A percentile compares a stretch with the other conserved stretches of the same genome.
Conservation (phyloP, 148 eudicot genomes). For the Rhododendron vialii region DNA sequence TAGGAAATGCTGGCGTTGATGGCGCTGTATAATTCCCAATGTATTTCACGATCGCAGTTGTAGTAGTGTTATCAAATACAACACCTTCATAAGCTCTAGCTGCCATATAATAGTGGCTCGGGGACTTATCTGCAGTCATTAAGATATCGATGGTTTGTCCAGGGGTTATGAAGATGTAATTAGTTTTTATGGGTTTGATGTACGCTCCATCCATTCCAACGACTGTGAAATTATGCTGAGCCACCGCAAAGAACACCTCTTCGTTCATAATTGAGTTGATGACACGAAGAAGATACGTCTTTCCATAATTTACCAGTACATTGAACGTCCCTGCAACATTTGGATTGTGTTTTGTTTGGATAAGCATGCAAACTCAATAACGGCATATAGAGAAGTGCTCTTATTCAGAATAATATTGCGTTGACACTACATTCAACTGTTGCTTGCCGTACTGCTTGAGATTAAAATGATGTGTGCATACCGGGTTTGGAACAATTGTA, state of each 20-base stretch:
- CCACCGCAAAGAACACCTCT: conserved; percentile 23
- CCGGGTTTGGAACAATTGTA: conserved; percentile 20
- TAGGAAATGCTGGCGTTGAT: conserved; percentile 10
- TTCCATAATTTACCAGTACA: conserved; percentile 15
- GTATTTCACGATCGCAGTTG: conserved; percentile 26
- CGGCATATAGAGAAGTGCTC: background rate
- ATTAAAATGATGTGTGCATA: background rate
- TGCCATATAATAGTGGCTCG: conserved; percentile 22
- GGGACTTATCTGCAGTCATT: conserved; percentile 14
- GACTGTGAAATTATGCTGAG: conserved; percentile 19
- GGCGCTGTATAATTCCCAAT: background rate
- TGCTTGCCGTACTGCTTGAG: background rate
- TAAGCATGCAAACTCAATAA: background rate
- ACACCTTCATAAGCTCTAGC: conserved; percentile 13
- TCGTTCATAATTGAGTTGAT: conserved; percentile 26
- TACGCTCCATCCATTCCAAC: conserved; percentile 26
- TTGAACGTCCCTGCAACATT: conserved; percentile 14
- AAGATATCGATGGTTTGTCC: conserved; percentile 32
- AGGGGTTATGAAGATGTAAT: conserved; percentile 24
- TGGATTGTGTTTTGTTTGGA: background rate
- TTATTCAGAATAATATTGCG: background rate
- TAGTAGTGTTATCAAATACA: conserved; percentile 21
- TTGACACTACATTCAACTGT: background rate
- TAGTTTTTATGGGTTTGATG: conserved; percentile 23
- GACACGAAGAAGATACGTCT: conserved; percentile 27